Conservation (phyloP, 2,329 filamentous ascomycete genomes). For the Sporothrix pseudoabietina region DNA sequence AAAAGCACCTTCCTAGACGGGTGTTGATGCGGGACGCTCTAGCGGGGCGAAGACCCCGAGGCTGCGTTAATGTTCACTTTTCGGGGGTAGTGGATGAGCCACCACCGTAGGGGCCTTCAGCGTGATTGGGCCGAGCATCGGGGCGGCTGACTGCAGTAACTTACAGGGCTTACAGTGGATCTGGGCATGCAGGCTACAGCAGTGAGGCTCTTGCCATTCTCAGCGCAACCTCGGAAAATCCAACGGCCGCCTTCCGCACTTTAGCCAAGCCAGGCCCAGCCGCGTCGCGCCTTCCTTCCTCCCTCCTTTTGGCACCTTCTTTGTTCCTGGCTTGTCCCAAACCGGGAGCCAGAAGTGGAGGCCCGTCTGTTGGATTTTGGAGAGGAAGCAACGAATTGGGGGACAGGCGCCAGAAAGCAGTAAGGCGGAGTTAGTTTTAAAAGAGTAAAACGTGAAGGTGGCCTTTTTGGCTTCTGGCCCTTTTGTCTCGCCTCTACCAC, state of each 20-base stretch:
- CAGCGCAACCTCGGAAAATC: constrained; percentile 22
- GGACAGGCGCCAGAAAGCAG: background rate
- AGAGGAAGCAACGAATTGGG: background rate
- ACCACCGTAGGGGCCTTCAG: background rate
- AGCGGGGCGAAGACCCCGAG: constrained; percentile 12
- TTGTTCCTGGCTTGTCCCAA: constrained; percentile 31
- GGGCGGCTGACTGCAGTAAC: background rate
- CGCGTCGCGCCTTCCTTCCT: background rate
- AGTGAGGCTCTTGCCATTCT: background rate
- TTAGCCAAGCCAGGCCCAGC: background rate
- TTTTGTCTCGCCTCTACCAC: background rate
- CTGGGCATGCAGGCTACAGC: background rate
- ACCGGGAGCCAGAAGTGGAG: constrained; percentile 27
- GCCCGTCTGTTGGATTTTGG: background rate
- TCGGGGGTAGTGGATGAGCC: background rate
- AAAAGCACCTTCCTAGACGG: constrained; percentile 26
- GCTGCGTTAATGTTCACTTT: background rate
- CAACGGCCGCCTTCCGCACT: constrained; percentile 20
- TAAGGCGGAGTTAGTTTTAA: background rate
- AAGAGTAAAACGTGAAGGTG: constrained; percentile 26
- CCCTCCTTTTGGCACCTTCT: background rate
- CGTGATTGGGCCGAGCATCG: background rate
- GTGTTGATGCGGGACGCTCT: background rate
- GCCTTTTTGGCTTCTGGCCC: constrained; percentile 16
- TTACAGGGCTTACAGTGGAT: background rate